Base-by-base conservation (phyloP, 495 filamentous ascomycete genomes). In the Evansstolkia leycettana region DNA sequence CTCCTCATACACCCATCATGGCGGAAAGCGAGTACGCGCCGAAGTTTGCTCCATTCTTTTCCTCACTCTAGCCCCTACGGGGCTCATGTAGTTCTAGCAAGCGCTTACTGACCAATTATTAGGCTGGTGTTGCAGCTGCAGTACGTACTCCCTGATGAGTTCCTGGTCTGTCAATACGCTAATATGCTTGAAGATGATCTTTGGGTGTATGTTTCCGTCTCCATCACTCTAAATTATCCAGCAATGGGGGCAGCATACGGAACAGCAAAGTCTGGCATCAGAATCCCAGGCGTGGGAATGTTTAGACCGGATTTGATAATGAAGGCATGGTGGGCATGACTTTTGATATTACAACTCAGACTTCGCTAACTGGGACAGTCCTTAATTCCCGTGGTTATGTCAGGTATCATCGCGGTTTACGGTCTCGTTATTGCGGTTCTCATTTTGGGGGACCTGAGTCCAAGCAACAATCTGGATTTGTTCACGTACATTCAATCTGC, bases 361-460 rank as follows among this genome's bases (percentile, higher is more conserved):
- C 26, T 51, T 46, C 16, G 29, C 43, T 45, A 37, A 49, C 28
- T 17, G 11, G 16, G 28, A 36, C 44, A 88, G 86, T 93, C 83
- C 31, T 69, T 94, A 24, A 89, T 92, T 50, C 90, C 89, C 37
- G 88, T 96, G 44, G 84, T 99, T 66, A 99, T 99, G 90, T 92
- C 90, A 52, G 90, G 90, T 72, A 99, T 99, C 53, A 86, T 99
- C 46, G 90, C 90, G 25, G 92, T 99, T 44, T 99, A 99, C 64
- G 78, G 87, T 24, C 82, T 99, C 31, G 90, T 99, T 43, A 84
- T 99, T 43, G 77, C 89, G 12, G 90, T 99, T 48, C 72, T 99
- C 24, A 96, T 96, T 52, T 81, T 85, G n/a, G 76, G 80, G 46
- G 82, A 89, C 46, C 70, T 95, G 52, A 65, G 62, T 5, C 83